Base-by-base conservation (phyloP, 2,329 filamentous ascomycete genomes). In the Macrophomina phaseolina region DNA sequence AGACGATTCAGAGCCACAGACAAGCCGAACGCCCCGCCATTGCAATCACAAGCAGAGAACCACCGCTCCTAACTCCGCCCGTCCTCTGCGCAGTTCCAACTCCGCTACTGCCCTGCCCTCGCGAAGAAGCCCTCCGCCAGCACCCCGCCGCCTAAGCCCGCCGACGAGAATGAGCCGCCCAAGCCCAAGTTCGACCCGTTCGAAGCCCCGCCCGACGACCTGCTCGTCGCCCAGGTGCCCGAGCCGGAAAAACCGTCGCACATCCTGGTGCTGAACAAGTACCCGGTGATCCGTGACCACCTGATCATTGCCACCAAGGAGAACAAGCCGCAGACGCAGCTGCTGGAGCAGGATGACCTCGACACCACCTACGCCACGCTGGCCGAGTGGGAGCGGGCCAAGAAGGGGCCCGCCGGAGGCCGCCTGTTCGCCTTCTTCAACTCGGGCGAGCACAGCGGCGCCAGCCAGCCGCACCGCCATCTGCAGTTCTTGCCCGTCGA, bases 181-280 rank as follows among this genome's bases (percentile, higher is more conserved):
- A 61, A 65, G 46, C 72, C 73, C 68, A 77, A 75, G 60, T 66
- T 73, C 52, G 86, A 92, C 74, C 89, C 89, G 4, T 93, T 93
- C 75, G 87, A 85, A 40, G 81, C 87, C 67, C 89, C 89, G 0
- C 76, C 83, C 0, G 72, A 80, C 2, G 80, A 83, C 5, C 79
- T 86, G 9, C 83, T 90, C 66, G 80, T 89, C 45, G 77, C 89
- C 51, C 76, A 84, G 16, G 73, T 91, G 7, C 81, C 48, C 45
- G 48, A 68, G 80, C 40, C 68, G 2, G 62, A 64, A 5, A 68
- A 74, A 30, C 80, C 86, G 0, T 76, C 80, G 8, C 90, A 93
- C 76, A 83, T 84, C 67, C 82, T 92, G 49, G 86, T 93, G 1
- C 81, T 93, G 48, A 93, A 93, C 81, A 93, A 92, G 76, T 93